phyloP scores from a whole-genome alignment of 176 grass and related monocot genomes.

The Aegilops umbellulata region DNA sequence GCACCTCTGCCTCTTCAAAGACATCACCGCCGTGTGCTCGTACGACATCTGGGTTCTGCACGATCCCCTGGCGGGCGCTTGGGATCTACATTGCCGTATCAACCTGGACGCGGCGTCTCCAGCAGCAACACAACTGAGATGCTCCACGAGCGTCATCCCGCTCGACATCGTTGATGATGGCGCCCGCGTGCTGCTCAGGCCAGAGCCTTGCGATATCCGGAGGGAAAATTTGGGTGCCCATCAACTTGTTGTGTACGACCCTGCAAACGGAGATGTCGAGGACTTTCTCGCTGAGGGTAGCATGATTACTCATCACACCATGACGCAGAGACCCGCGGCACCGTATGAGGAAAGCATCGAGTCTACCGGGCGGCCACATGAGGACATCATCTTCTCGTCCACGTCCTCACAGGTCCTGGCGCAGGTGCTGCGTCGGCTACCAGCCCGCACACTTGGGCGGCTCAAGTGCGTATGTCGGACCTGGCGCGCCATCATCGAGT shows the following conservation, averaged over 20 bases:
- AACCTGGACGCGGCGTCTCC: neutral
- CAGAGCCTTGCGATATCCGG: neutral
- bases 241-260: neutral
- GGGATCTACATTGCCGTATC: neutral
- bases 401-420: neutral
- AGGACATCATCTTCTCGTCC: conserved; percentile 1
- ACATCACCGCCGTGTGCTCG: too few species aligned
- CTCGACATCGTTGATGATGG: neutral
- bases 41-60: neutral
- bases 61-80: neutral
- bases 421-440: neutral
- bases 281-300: too few species aligned
- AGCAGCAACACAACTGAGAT: neutral
- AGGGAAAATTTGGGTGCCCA: neutral
- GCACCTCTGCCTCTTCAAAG: neutral
- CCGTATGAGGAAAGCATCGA: neutral
- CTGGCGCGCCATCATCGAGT: neutral
- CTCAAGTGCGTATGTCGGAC: neutral
- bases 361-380: neutral
- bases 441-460: neutral
- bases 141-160: neutral
- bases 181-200: neutral
- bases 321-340: neutral
- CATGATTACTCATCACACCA: too few species aligned
- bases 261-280: too few species aligned